Conservation (phyloP, 441 rosid species). For the Breynia disticha region DNA sequence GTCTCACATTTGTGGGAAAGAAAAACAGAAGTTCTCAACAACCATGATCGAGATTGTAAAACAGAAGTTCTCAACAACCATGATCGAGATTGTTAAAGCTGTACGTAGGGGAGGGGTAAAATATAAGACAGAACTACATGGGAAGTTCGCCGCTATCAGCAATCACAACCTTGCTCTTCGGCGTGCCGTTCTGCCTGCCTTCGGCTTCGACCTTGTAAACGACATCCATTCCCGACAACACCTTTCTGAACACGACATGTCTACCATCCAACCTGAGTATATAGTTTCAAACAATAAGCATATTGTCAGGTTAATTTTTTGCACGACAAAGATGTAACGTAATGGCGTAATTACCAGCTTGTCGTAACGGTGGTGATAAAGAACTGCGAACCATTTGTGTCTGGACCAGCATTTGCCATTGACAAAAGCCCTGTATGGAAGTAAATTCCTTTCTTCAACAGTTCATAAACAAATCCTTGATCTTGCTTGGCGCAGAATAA, state of each 20-base stretch:
- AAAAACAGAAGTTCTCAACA: no score
- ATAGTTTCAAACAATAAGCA: no score
- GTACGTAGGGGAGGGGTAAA: no score
- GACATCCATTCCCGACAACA: slow-evolving; percentile 87
- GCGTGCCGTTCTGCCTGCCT: slow-evolving; percentile 66
- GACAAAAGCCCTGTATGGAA: slow-evolving; percentile 49
- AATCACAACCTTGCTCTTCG: slow-evolving; percentile 66
- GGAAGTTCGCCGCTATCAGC: slow-evolving; percentile 84
- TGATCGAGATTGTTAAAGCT: no score
- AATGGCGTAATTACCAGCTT: slow-evolving; percentile 43
- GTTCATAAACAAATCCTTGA: neutral
- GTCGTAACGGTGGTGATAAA: slow-evolving; percentile 79
- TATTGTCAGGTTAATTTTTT: no score
- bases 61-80: no score
- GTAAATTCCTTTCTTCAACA: neutral
- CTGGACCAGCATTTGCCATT: slow-evolving; percentile 86
- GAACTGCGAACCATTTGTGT: slow-evolving; percentile 92
- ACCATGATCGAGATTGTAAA: no score
- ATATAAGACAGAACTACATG: slow-evolving; percentile 19
- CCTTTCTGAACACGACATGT: slow-evolving; percentile 88
- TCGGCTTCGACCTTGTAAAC: slow-evolving; percentile 79
- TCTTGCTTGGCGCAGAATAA: neutral
- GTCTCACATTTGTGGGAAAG: no score
- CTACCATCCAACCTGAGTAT: slow-evolving; percentile 72
- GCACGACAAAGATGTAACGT: neutral